A percentile compares a stretch with the other conserved stretches of the same genome.
phyloP scores from a whole-genome alignment of 352 stramenopile genomes.

The Globisporangium nagaii region DNA sequence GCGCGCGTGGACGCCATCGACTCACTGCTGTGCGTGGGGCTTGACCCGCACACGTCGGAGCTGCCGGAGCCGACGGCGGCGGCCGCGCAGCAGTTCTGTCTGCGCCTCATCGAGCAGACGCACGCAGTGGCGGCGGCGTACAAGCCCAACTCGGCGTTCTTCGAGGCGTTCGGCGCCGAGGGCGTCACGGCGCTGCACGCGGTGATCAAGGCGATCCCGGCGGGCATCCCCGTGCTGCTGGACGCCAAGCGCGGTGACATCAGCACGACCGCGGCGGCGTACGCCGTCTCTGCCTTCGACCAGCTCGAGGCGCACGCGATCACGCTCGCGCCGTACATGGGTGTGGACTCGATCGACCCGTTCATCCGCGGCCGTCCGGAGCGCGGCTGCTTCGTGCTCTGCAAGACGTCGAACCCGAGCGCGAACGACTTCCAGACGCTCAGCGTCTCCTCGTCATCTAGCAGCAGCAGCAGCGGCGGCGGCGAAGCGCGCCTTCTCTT shows the following conservation, averaged over 20 bases:
- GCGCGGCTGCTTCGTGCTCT: slow-evolving; percentile 96
- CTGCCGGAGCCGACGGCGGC: slow-evolving; percentile 77
- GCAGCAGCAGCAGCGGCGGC: no score
- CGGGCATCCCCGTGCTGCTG: slow-evolving; percentile 94
- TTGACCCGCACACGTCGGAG: slow-evolving; percentile 93
- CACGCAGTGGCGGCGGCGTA: slow-evolving; percentile 91
- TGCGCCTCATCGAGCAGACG: slow-evolving; percentile 93
- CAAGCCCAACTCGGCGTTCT: slow-evolving; percentile 99
- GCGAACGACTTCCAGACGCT: slow-evolving; percentile 95
- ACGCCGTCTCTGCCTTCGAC: slow-evolving; percentile 93
- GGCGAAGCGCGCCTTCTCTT: slow-evolving; percentile 47
- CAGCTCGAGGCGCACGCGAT: slow-evolving; percentile 92
- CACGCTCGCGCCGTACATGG: slow-evolving; percentile 98
- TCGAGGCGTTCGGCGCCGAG: slow-evolving; percentile 90
- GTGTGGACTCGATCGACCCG: slow-evolving; percentile 95
- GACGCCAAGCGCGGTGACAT: slow-evolving; percentile 99
- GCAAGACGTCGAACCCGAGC: slow-evolving; percentile 98
- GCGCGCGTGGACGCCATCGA: slow-evolving; percentile 85
- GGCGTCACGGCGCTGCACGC: slow-evolving; percentile 88
- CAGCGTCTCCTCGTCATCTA: slow-evolving; percentile 20
- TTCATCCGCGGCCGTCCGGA: slow-evolving; percentile 90
- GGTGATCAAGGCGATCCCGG: slow-evolving; percentile 87
- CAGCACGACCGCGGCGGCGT: slow-evolving; percentile 95
- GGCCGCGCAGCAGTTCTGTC: slow-evolving; percentile 93
- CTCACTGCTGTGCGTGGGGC: slow-evolving; percentile 96